Evolutionary conservation across 2,329 filamentous ascomycete species (phyloP).

Genomic region (Phoma sp.): DNA sequence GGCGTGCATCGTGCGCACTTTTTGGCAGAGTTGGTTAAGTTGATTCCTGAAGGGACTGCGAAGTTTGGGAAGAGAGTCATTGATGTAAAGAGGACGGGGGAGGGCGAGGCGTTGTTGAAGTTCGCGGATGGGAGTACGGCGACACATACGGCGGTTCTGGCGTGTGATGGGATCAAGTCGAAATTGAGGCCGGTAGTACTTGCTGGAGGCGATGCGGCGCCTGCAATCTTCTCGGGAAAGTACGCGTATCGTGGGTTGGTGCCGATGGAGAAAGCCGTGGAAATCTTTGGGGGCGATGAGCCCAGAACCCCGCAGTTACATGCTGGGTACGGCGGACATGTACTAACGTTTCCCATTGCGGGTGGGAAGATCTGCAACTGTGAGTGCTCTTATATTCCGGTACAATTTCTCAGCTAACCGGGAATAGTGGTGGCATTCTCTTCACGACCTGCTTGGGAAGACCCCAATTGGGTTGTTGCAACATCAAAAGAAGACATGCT

Average conservation of each 20-base stretch:
- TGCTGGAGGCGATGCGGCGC: conserved; percentile 50
- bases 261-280: conserved; percentile 61
- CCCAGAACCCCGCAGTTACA: conserved; percentile 61
- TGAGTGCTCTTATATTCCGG: conserved; percentile 8
- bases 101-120: conserved; percentile 38
- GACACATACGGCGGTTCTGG: conserved; percentile 59
- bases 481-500: conserved; percentile 36
- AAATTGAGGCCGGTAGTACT: conserved; percentile 60
- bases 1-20: conserved; percentile 57
- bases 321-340: conserved; percentile 62
- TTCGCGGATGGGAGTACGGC: conserved; percentile 55
- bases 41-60: conserved; percentile 52
- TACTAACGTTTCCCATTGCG: conserved; percentile 67
- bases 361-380: conserved; percentile 62
- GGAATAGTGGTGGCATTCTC: conserved; percentile 36
- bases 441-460: conserved; percentile 27
- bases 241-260: conserved; percentile 68
- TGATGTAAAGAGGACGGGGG: conserved; percentile 30
- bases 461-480: conserved; percentile 34
- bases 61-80: conserved; percentile 50
- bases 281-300: conserved; percentile 56
- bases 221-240: conserved; percentile 61
- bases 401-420: conserved; percentile 36
- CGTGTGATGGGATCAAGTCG: conserved; percentile 70
- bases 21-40: conserved; percentile 55